Base-by-base conservation (phyloP, 1,284 basidiomycete genomes). In the Porogramme epimiltina region DNA sequence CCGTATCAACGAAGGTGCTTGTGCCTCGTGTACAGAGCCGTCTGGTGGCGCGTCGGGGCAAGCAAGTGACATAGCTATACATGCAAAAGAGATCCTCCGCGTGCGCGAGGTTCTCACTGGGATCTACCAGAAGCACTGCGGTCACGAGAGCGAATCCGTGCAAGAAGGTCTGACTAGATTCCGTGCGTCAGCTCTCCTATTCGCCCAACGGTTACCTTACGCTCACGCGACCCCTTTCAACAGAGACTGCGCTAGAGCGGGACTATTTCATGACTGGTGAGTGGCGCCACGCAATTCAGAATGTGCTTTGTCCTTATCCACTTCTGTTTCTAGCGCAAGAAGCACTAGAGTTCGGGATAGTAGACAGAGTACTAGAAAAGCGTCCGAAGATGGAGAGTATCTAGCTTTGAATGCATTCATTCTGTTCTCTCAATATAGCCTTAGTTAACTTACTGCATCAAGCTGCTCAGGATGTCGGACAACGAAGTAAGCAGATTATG, bases 211-310 rank as follows among this genome's bases (percentile, higher is more conserved):
- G 37, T 58, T 25, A 48, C 44, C 43, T 51, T 52, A 49, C 42
- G 6, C 40, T 42, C 41, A n/a, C n/a, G n/a, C n/a, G n/a, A n/a
- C n/a, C n/a, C 47, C 48, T 48, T 59, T 60, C 48, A 66, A 55
- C 68, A 93, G 93, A 91, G 68, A 87, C 76, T 52, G 92, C 93
- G 31, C 73, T 97, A 55, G 94, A 97, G 72, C 81, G 94, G 52
- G 94, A 97, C 70, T 95, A 95, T 72, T 97, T 94, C 71, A 89
- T 97, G 87, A 95, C 91, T 45, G 87, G 89, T 88, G 60, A 56
- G 77, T 51, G 4, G 19, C 20, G 23, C 6, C 1, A 22, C n/a
- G 22, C 2, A 1, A 3, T 18, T 18, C 19, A 4, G n/a, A 15
- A 15, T 3, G 2, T 8, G 23, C 20, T 18, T 1, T 24, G n/a